Evolutionary conservation across 495 filamentous ascomycete species (phyloP).

Genomic region (Entonaema liquescens): DNA sequence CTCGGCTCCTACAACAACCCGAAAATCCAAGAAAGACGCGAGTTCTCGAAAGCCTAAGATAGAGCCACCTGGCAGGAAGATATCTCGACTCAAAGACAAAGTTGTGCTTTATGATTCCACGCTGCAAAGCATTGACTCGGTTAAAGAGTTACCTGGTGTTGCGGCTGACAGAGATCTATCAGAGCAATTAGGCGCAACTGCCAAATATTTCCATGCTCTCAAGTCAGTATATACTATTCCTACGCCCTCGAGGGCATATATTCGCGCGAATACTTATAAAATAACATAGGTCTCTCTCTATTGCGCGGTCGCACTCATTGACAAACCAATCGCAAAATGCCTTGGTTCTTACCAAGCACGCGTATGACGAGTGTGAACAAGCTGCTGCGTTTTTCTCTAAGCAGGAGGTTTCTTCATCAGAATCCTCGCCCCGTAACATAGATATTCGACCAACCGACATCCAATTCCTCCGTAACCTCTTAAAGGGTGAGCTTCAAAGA

Average conservation of each 20-base stretch:
- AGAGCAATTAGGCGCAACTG: conserved; percentile 77
- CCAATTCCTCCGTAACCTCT: conserved; percentile 63
- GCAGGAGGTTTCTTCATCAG: conserved; percentile 37
- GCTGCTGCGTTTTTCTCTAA: conserved; percentile 46
- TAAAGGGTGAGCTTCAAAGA: conserved; percentile 74
- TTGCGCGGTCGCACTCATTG: conserved; percentile 84
- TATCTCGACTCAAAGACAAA: conserved; percentile 84
- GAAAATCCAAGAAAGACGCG: conserved; percentile 55
- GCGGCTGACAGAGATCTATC: conserved; percentile 84
- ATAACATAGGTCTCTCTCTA: conserved; percentile 73
- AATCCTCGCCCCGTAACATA: conserved; percentile 56
- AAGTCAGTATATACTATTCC: conserved; percentile 62
- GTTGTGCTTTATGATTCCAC: conserved; percentile 94
- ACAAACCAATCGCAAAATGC: conserved; percentile 78
- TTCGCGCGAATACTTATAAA: conserved; percentile 7
- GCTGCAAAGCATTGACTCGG: conserved; percentile 85
- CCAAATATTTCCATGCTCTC: conserved; percentile 85
- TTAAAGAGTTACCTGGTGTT: conserved; percentile 88
- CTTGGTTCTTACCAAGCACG: conserved; percentile 81
- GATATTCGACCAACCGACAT: conserved; percentile 67
- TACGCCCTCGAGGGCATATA: not conserved
- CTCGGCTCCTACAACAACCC: conserved; percentile 50
- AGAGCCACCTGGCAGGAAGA: conserved; percentile 69
- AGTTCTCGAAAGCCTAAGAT: conserved; percentile 61
- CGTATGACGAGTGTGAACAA: conserved; percentile 63